Conservation (phyloP, 1,139 yeast genomes). For the Candida frijolesensis region DNA sequence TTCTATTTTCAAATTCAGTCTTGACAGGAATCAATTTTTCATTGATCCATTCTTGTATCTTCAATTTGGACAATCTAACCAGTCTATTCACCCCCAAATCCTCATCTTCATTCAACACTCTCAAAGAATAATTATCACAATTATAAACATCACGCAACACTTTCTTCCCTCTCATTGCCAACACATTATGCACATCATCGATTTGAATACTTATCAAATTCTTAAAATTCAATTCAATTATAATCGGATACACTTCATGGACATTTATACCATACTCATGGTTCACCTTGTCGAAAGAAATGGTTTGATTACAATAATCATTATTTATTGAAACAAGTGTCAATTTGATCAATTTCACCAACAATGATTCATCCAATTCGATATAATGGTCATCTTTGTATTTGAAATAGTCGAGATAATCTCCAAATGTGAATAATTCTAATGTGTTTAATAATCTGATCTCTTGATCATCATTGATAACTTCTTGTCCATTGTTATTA, state of each 20-base stretch:
- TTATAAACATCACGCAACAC: conserved; percentile 36
- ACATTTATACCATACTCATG: conserved; percentile 21
- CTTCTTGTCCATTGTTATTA: neutral
- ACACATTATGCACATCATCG: conserved; percentile 25
- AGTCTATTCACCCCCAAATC: conserved; percentile 24
- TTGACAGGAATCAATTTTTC: conserved; percentile 14
- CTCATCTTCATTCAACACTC: conserved; percentile 22
- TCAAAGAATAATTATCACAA: conserved; percentile 20
- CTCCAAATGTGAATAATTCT: conserved; percentile 45
- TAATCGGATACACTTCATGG: conserved; percentile 17
- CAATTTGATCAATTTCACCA: conserved; percentile 29
- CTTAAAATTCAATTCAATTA: conserved; percentile 30
- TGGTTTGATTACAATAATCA: conserved; percentile 25
- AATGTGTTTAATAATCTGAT: conserved; percentile 22
- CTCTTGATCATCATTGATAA: neutral
- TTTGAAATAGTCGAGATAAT: conserved; percentile 26
- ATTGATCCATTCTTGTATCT: conserved; percentile 25
- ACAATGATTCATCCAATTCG: conserved; percentile 17
- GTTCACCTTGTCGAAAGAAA: conserved; percentile 12
- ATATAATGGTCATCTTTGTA: conserved; percentile 20
- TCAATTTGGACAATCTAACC: conserved; percentile 19
- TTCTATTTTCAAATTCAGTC: conserved; percentile 7
- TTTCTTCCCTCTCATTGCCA: conserved; percentile 22
- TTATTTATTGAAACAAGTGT: conserved; percentile 28
- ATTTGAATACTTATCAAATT: conserved; percentile 29